Evolutionary conservation across 208 protist species (phyloP).

Genomic region (Tritrichomonas musculus): DNA sequence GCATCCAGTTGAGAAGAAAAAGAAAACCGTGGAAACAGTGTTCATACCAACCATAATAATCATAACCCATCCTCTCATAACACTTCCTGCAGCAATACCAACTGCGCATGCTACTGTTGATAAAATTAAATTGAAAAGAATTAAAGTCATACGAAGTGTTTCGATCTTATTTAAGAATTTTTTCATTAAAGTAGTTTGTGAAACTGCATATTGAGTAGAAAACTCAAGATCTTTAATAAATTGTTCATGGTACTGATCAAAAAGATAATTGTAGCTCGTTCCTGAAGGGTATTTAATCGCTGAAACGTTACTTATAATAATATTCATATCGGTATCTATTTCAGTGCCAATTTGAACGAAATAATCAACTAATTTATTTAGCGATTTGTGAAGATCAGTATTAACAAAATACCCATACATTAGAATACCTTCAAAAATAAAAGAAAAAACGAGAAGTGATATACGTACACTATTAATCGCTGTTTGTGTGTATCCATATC

Average conservation of each 20-base stretch:
- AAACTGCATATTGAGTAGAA: neutral
- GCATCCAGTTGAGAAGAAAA: neutral
- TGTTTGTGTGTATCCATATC: neutral
- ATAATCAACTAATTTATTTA: neutral
- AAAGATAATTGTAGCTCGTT: neutral
- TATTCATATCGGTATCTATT: too few species aligned
- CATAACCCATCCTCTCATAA: neutral
- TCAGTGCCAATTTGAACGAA: neutral
- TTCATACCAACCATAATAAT: neutral
- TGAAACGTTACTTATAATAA: too few species aligned
- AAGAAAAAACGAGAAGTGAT: neutral
- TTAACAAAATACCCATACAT: conserved; percentile 35
- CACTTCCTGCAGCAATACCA: conserved; percentile 2
- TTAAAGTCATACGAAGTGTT: neutral
- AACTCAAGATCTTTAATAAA: neutral
- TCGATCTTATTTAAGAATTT: neutral
- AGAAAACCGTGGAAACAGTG: neutral
- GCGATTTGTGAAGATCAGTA: neutral
- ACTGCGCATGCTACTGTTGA: neutral
- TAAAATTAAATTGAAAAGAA: neutral
- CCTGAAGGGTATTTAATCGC: neutral
- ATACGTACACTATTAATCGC: neutral
- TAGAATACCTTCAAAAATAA: conserved; percentile 13
- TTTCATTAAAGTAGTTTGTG: neutral
- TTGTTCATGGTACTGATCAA: neutral